phyloP scores from a whole-genome alignment of 768 basidiomycete species.

The Fomitopsis pulvina region DNA sequence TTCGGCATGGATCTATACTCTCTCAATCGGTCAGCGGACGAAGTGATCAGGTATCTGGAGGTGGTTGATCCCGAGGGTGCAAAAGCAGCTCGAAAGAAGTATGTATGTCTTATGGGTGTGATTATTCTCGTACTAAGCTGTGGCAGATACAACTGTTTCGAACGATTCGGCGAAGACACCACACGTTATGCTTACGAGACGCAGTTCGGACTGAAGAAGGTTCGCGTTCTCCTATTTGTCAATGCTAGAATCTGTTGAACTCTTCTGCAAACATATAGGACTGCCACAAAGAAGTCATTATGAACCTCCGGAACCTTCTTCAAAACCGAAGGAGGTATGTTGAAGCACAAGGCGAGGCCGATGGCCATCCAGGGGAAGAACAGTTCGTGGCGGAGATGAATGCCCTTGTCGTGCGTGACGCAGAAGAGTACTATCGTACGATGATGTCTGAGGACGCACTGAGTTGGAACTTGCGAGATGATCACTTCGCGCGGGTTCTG shows the following conservation, averaged over 20 bases:
- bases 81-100: constrained; percentile 18
- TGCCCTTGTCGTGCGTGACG: constrained; percentile 22
- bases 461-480: constrained; percentile 24
- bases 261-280: constrained; percentile 6
- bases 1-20: constrained; percentile 25
- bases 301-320: constrained; percentile 16
- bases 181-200: constrained; percentile 17
- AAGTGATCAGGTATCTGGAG: constrained; percentile 22
- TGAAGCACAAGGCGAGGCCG: constrained; percentile 9
- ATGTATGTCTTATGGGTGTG: not conserved
- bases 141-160: constrained; percentile 21
- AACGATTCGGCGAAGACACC: constrained; percentile 21
- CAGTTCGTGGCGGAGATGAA: constrained; percentile 26
- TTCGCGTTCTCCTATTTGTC: constrained; percentile 1
- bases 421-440: constrained; percentile 25
- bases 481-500: constrained; percentile 18
- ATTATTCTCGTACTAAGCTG: not conserved
- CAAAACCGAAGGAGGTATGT: constrained; percentile 17
- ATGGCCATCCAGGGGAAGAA: constrained; percentile 17
- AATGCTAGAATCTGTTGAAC: not conserved
- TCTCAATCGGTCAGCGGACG: constrained; percentile 18
- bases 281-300: constrained; percentile 22
- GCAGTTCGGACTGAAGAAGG: constrained; percentile 19
- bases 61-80: constrained; percentile 22
- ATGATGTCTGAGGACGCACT: constrained; percentile 21